These are phyloP conservation scores for Sonneratia caseolaris DNA, from an alignment of 345 rosid species.

Conservation along the genomic window DNA sequence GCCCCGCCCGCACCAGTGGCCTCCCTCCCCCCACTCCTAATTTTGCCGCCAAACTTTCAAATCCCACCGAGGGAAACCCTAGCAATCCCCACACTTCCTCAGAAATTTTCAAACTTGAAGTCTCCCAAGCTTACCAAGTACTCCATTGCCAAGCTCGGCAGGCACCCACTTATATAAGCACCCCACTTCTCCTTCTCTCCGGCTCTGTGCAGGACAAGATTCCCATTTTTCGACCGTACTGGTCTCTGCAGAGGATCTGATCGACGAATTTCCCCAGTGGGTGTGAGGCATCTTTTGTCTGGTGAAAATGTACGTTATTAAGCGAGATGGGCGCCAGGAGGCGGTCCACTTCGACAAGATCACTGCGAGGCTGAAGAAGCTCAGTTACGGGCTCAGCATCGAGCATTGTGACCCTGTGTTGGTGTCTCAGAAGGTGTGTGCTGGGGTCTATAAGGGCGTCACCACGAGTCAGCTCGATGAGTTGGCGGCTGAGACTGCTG, in stretches of 20 bases:
- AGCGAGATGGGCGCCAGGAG: conserved; percentile 88
- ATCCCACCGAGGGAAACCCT: conserved; percentile 6
- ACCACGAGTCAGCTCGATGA: conserved; percentile 97
- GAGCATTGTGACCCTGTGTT: conserved; percentile 98
- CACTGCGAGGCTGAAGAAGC: conserved; percentile 87
- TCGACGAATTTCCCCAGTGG: conserved; percentile 3
- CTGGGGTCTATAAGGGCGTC: conserved; percentile 95
- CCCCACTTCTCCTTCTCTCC: neutral
- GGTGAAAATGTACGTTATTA: conserved; percentile 68
- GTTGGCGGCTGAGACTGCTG: conserved; percentile 95
- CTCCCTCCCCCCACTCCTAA: neutral
- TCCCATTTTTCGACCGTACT: no score
- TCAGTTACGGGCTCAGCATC: conserved; percentile 77
- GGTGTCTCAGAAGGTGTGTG: conserved; percentile 97
- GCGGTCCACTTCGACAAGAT: conserved; percentile 95
- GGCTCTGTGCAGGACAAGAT: neutral
- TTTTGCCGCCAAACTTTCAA: conserved; percentile 13
- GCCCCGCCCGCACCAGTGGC: neutral
- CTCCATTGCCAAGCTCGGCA: neutral
- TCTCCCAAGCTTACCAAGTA: conserved; percentile 1
- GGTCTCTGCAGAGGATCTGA: conserved; percentile 1
- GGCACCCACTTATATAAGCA: neutral
- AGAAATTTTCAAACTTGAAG: conserved; percentile 1
- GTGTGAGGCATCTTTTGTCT: neutral
- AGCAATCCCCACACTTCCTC: neutral